Evolutionary conservation across 192 early-diverging fungal genomes (phyloP), one percentile per base, ranked within the genome.

Genomic region (Umbelopsis isabellina): DNA sequence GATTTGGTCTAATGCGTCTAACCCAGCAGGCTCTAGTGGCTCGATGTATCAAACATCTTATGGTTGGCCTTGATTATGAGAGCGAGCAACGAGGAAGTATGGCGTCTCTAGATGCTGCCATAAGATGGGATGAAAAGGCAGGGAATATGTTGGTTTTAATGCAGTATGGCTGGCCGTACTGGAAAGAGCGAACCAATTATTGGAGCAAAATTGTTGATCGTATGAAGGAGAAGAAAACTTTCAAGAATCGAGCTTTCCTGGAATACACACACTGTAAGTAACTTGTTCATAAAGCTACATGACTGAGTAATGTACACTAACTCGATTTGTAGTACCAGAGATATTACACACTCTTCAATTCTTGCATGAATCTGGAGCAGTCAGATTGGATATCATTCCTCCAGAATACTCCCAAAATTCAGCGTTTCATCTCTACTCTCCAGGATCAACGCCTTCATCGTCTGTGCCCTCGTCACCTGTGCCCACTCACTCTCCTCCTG

Each of bases 151-250:
- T 77, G 47, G 75, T 77, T 2, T 22, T 77, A 30, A 77, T 77
- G 75, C 75, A 77, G 53, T 72, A 72, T 65, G 75, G 75, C 44
- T 77, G 75, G 75, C 67, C 67, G 27, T 77, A 77, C 46, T 77
- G 75, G 75, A 72, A 50, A 16, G 50, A 67, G 52, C 64, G 47
- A 23, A 72, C 75, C 11, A 69, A 69, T 23, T 55, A 72, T 50
- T 77, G 75, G 71, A 53, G 68, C 2, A 68, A 69, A 7, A 77
- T 77, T 49, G 55, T 72, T 41, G 51, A 72, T 37, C 71, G 71
- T n/a, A 73, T 77, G 41, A 47, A 66, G 47, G 75, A 77, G 52
- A 77, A 72, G 61, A 67, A 41, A 21, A 69, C 12, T 18, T 77
- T 77, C 65, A 77, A 69, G 22, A 77, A 77, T 46, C 58, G 75